Evolutionary conservation across 2,329 filamentous ascomycete species (phyloP).

Genomic region (Ceratocystis alfenasii): DNA sequence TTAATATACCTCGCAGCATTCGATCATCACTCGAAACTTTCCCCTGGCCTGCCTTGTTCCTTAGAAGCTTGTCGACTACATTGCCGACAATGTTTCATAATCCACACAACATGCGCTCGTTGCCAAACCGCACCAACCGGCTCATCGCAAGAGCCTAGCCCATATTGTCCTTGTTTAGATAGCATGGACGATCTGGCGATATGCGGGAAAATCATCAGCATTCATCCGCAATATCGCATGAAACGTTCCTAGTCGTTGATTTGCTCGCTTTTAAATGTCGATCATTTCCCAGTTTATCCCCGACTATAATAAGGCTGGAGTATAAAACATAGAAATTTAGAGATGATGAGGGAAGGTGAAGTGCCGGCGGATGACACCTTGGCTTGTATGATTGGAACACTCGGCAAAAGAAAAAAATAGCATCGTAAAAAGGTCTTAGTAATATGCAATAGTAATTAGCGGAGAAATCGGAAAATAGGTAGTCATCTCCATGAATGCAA

Average conservation of each 20-base stretch:
- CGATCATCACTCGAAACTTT: not conserved
- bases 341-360: not conserved
- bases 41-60: not conserved
- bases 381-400: not conserved
- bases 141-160: not conserved
- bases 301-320: not conserved
- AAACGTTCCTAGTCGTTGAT: not conserved
- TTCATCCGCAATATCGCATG: not conserved
- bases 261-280: conserved; percentile 2
- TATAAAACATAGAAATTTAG: not conserved
- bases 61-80: not conserved
- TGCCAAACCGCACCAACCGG: conserved; percentile 7
- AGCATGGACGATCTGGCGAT: not conserved
- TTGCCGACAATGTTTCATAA: not conserved
- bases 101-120: not conserved
- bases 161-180: not conserved
- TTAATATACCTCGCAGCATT: not conserved
- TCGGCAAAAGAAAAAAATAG: not conserved
- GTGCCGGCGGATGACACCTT: conserved; percentile 8
- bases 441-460: not conserved
- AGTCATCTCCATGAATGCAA: not conserved
- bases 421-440: not conserved
- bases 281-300: not conserved
- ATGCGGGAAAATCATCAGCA: not conserved
- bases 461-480: not conserved